A percentile compares a stretch with the other conserved stretches of the same genome.
Evolutionary conservation across 331 rosid species (phyloP).

Genomic region (Rhamnella rubrinervis): DNA sequence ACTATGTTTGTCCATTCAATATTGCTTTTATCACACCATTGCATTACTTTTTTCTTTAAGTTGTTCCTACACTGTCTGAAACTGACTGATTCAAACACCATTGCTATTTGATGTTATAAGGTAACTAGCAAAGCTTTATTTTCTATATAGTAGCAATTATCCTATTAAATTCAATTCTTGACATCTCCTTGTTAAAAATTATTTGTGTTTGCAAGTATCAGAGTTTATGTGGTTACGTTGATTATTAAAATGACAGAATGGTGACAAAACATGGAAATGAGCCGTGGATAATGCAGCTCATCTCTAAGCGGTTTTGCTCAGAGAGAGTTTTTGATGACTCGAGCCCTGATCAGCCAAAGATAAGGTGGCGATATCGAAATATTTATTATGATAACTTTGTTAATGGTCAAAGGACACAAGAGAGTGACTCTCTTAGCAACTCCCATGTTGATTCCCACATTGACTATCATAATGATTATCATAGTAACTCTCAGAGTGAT

Average conservation of each 20-base stretch:
- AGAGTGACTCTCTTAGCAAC: slow-evolving; percentile 36
- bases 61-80: not conserved
- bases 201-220: slow-evolving; percentile 2
- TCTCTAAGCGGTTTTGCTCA: slow-evolving; percentile 65
- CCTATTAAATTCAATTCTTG: not conserved
- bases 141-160: not conserved
- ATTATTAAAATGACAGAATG: slow-evolving; percentile 50
- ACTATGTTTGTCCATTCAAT: not conserved
- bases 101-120: not conserved
- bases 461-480: slow-evolving; percentile 28
- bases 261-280: slow-evolving; percentile 46
- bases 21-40: not conserved
- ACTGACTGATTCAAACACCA: not conserved
- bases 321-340: slow-evolving; percentile 80
- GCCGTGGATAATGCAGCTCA: slow-evolving; percentile 45
- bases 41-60: slow-evolving; percentile 3
- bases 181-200: not conserved
- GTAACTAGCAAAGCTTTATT: not conserved
- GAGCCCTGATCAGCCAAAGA: slow-evolving; percentile 47
- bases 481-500: slow-evolving; percentile 7
- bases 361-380: slow-evolving; percentile 81
- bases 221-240: slow-evolving; percentile 6
- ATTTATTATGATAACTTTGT: slow-evolving; percentile 48
- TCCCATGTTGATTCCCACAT: slow-evolving; percentile 27
- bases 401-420: slow-evolving; percentile 42